Evolutionary conservation across 2,329 filamentous ascomycete species (phyloP).

Genomic region (Phaeosphaeria sp.): DNA sequence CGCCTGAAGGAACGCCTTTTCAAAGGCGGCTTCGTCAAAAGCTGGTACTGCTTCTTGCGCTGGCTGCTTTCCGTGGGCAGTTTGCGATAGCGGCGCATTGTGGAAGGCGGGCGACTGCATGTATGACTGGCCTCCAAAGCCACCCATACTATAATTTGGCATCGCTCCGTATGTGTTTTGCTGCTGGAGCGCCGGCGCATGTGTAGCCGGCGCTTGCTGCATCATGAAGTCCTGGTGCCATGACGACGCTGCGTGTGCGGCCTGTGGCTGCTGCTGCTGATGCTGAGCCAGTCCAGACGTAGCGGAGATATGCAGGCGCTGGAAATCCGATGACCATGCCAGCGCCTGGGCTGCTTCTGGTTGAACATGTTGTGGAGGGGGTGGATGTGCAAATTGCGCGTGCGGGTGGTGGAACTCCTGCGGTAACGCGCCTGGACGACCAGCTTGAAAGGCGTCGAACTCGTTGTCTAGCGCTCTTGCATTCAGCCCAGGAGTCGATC

Average conservation of each 20-base stretch:
- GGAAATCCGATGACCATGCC: constrained; percentile 60
- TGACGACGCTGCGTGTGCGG: constrained; percentile 43
- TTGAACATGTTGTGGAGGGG: constrained; percentile 42
- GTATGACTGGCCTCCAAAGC: constrained; percentile 32
- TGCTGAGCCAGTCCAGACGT: constrained; percentile 54
- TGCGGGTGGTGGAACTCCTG: constrained; percentile 47
- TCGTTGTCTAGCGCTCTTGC: constrained; percentile 67
- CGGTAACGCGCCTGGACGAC: constrained; percentile 47
- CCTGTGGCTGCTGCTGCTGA: constrained; percentile 52
- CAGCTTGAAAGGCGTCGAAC: constrained; percentile 73
- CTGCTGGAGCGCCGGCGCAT: constrained; percentile 32
- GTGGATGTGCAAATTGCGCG: constrained; percentile 49
- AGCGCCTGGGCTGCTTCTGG: constrained; percentile 44
- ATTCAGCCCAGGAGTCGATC: constrained; percentile 62
- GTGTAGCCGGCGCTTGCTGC: constrained; percentile 44
- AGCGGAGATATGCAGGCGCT: constrained; percentile 53
- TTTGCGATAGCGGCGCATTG: constrained; percentile 26
- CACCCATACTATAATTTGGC: constrained; percentile 35
- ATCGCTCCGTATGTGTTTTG: constrained; percentile 36
- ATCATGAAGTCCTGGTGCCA: constrained; percentile 69
- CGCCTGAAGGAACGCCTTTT: constrained; percentile 61
- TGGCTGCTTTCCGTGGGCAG: constrained; percentile 43
- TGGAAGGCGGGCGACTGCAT: constrained; percentile 31
- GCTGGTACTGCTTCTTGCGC: constrained; percentile 46
- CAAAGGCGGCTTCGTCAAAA: constrained; percentile 64